Conservation (phyloP, 2,329 filamentous ascomycete genomes). For the Chaetomium olivaceum region DNA sequence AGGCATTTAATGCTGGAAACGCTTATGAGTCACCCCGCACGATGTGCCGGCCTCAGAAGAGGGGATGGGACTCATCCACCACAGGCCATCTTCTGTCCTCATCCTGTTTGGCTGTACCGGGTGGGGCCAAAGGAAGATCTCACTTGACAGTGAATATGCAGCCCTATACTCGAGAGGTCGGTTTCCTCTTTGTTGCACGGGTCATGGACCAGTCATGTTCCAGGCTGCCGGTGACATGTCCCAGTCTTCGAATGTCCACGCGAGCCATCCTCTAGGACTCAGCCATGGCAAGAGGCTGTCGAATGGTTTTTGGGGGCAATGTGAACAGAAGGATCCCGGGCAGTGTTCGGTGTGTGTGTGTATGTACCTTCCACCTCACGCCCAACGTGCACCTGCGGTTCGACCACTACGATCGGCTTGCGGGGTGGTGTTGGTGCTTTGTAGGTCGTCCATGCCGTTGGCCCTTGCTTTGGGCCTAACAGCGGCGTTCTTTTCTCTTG, state of each 20-base stretch:
- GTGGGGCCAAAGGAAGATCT: background rate
- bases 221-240: background rate
- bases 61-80: background rate
- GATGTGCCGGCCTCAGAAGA: background rate
- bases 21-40: background rate
- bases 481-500: background rate
- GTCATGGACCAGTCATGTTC: background rate
- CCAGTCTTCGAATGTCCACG: background rate
- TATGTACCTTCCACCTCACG: background rate
- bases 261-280: background rate
- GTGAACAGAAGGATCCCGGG: background rate
- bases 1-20: background rate
- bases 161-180: background rate
- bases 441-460: background rate
- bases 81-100: background rate
- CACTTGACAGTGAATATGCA: background rate
- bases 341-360: conserved; percentile 3
- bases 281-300: background rate
- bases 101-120: background rate
- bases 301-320: background rate
- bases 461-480: background rate
- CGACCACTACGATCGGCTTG: background rate
- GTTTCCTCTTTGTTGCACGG: background rate
- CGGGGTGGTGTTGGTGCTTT: background rate
- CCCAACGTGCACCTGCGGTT: background rate